Evolutionary conservation across 208 protist genomes (phyloP).

Genomic region (Leishmania major): DNA sequence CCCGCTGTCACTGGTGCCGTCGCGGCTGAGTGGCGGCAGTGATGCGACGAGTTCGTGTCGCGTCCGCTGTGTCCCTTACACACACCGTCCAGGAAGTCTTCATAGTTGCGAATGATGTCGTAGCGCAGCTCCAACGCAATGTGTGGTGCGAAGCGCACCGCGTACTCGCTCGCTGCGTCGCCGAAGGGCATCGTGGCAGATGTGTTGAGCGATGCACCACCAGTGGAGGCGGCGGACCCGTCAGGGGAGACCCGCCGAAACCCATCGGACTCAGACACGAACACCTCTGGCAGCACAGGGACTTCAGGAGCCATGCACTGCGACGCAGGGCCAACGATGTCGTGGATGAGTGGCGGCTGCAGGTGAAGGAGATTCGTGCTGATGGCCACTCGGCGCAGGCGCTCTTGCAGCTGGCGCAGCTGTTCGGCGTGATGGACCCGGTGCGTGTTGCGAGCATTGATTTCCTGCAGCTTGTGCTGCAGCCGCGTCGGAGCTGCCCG

Average conservation of each 20-base stretch:
- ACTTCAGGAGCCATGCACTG: conserved; percentile 50
- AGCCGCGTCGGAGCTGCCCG: conserved; percentile 17
- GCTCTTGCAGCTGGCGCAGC: conserved; percentile 21
- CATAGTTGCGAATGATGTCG: conserved; percentile 45
- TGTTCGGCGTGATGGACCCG: conserved; percentile 39
- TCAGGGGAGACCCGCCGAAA: neutral
- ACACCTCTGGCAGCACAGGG: conserved; percentile 70
- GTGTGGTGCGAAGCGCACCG: conserved; percentile 67
- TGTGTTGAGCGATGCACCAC: neutral
- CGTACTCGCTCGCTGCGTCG: conserved; percentile 45
- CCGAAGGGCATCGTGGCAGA: conserved; percentile 20
- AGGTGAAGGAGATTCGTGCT: conserved; percentile 42
- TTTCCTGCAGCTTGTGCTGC: conserved; percentile 41
- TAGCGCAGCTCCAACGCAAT: conserved; percentile 81
- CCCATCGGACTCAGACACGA: conserved; percentile 23
- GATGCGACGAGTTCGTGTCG: neutral
- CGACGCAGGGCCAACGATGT: conserved; percentile 65
- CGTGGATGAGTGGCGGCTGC: conserved; percentile 36
- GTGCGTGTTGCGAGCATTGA: conserved; percentile 44
- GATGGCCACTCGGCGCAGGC: conserved; percentile 43
- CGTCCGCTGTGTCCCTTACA: neutral
- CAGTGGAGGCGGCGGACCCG: neutral
- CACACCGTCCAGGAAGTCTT: conserved; percentile 39
- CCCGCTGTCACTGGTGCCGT: neutral
- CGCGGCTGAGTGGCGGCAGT: neutral